Evolutionary conservation across 768 basidiomycete species (phyloP), one percentile per base, ranked within the genome.

Genomic region (Rhodosporidiobolus odoratus): DNA sequence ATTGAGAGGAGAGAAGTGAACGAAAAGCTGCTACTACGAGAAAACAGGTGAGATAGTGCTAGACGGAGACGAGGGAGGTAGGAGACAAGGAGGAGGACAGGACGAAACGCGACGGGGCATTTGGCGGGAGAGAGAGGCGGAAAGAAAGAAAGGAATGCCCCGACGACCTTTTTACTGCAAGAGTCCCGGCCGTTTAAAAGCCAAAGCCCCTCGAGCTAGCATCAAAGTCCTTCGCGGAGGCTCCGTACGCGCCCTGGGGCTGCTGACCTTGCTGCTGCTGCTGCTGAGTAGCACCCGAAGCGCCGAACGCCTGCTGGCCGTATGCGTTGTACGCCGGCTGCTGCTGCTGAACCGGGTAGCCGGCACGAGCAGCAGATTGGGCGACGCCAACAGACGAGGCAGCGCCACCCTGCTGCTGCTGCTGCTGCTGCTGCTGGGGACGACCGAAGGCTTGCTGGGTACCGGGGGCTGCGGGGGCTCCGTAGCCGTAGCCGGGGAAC

Each of bases 401-500:
- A 32, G 9, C 27, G 21, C 27, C 27, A 32, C 48, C 35, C 35
- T 66, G 65, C 35, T 66, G 65, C 32, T 48, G 57, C 40, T 57
- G 65, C 48, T 59, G 58, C 38, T 59, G 58, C 41, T 47, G 64
- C 45, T 35, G 54, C 27, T 38, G 54, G 38, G 62, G 54, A 25
- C 40, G 52, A 17, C 52, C 52, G 30, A 54, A 54, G n/a, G n/a
- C n/a, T 34, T 50, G 48, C 48, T 54, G 52, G 30, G 3, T 16
- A 19, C 13, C 30, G 12, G 52, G 7, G 2, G 52, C 30, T 27
- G 35, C 35, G 4, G 57, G 57, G 30, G 66, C 68, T 21, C 68
- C 68, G 65, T 71, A 71, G 40, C 63, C 64, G 64, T 65, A 62
- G 27, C n/a, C n/a, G n/a, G 47, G 38, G 35, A 45, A 69, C 58